phyloP scores from a whole-genome alignment of 495 filamentous ascomycete genomes.

The Aspergillus conjunctus region DNA sequence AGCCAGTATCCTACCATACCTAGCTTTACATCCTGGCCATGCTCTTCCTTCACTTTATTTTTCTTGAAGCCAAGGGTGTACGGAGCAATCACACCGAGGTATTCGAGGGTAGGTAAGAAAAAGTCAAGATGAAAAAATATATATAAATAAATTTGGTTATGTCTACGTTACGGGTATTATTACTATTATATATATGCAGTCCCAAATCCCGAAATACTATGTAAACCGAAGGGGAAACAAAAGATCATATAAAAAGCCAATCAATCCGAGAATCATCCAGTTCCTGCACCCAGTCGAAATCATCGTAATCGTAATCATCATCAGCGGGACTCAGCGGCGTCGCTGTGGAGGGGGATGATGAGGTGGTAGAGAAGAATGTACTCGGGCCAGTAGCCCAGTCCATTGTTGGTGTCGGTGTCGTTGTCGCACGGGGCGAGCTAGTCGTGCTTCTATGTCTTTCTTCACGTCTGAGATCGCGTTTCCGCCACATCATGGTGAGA shows the following conservation, averaged over 20 bases:
- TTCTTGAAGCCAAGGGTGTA: too few species aligned
- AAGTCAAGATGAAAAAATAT: slow-evolving; percentile 1
- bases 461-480: slow-evolving; percentile 38
- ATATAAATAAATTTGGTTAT: background rate
- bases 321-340: slow-evolving; percentile 19
- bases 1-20: background rate
- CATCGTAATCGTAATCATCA: slow-evolving; percentile 32
- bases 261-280: slow-evolving; percentile 47
- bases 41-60: too few species aligned
- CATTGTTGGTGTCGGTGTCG: background rate
- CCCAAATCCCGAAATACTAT: background rate
- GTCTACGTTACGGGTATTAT: slow-evolving; percentile 3
- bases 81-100: too few species aligned
- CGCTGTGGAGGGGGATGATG: slow-evolving; percentile 11
- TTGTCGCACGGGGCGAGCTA: background rate
- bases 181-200: slow-evolving; percentile 23
- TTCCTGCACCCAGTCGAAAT: slow-evolving; percentile 52
- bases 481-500: slow-evolving; percentile 50
- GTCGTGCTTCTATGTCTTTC: slow-evolving; percentile 8
- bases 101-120: background rate
- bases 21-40: too few species aligned
- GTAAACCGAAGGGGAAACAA: background rate
- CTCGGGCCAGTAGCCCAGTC: background rate
- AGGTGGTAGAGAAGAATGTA: background rate
- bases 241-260: slow-evolving; percentile 49